These are phyloP conservation scores for Nicotiana noctiflora DNA, from an alignment of 257 asterid genomes.

Conservation along the genomic window DNA sequence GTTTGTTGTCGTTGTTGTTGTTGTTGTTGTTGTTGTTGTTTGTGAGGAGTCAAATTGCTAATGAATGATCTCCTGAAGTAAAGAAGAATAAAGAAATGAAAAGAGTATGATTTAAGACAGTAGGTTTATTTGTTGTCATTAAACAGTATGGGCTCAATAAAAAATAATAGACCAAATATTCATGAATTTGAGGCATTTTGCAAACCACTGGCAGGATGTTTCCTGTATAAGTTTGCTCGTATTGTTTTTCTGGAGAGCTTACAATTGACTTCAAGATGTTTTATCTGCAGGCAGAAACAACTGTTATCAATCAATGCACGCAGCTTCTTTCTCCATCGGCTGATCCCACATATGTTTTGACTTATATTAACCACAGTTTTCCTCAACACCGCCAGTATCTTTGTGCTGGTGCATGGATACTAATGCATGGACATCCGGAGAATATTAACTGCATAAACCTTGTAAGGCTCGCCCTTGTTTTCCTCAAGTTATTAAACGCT, in stretches of 20 bases:
- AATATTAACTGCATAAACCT: constrained; percentile 81
- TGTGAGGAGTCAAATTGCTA: background rate
- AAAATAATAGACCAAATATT: too few species aligned
- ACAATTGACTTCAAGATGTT: background rate
- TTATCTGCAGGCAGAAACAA: constrained; percentile 74
- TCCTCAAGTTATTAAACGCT: background rate
- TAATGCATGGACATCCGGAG: constrained; percentile 91
- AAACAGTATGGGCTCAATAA: background rate
- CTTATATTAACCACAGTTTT: constrained; percentile 83
- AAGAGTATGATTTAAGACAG: background rate
- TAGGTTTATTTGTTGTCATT: background rate
- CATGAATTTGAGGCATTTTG: background rate
- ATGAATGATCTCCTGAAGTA: background rate
- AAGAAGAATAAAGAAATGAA: background rate
- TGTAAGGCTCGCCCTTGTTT: constrained; percentile 36
- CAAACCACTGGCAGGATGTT: background rate
- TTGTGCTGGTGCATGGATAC: constrained; percentile 96
- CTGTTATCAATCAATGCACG: constrained; percentile 84
- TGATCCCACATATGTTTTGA: constrained; percentile 72
- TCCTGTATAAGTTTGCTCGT: background rate
- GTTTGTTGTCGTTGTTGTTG: too few species aligned
- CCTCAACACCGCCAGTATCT: constrained; percentile 82
- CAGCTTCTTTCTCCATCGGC: constrained; percentile 88
- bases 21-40: too few species aligned
- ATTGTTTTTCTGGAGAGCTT: background rate